Base-by-base conservation (phyloP, 768 basidiomycete genomes). In the Termitomyces sp. region DNA sequence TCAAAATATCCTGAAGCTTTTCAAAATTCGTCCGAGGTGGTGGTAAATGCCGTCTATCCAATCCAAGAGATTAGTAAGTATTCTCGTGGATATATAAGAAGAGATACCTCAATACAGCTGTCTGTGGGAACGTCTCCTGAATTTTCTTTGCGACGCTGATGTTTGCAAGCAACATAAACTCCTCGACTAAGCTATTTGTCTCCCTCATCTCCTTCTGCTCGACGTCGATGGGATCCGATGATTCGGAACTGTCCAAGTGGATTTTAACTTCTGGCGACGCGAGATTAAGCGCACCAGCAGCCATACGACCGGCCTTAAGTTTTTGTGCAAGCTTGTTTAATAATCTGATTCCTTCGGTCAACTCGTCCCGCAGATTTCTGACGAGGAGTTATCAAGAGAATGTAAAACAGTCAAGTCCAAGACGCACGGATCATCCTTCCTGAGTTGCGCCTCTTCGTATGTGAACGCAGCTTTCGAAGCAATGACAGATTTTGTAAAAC, bases 181-280 rank as follows among this genome's bases (percentile, higher is more conserved):
- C 97, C 72, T 99, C 97, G 2, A 98, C 97, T 7, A 98, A 76
- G 62, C 91, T 94, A 69, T 98, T 98, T 9, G 97, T 99, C 74
- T 98, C 95, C 31, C 83, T 76, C 68, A 91, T 69, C 66, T 93
- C 89, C 71, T 98, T 98, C 70, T 95, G 94, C 73, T 98, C 94
- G 11, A 99, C 95, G 62, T 98, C 96, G 61, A 98, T 92, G 0
- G 96, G 96, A 63, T 97, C 95, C 2, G 93, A 90, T 0, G 91
- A 92, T 70, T 98, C 97, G 1, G 94, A 79, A 63, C 89, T 93
- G 67, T 97, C 93, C 16, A 98, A 79, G 64, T 98, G 88, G 61
- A 99, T 98, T 71, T 95, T 98, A 72, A 99, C 91, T 78, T 99
- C 97, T 0, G 97, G 96, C 0, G 97, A 98, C 1, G 97, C 96